A percentile compares a stretch with the other conserved stretches of the same genome.
These are phyloP conservation scores for Lactarius indigo DNA, from an alignment of 768 basidiomycete genomes.

Conservation along the genomic window DNA sequence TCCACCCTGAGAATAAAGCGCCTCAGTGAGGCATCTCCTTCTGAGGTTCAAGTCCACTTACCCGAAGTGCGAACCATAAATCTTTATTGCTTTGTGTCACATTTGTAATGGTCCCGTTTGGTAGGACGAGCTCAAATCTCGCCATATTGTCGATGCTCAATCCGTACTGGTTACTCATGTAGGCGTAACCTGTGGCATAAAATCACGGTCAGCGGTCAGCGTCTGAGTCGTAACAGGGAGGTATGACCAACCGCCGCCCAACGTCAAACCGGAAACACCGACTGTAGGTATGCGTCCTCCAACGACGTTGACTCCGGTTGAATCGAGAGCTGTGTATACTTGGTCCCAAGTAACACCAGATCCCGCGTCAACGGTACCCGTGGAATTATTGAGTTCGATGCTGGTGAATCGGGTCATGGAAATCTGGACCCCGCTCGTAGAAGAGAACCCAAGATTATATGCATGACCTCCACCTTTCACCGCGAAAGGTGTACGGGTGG, in stretches of 20 bases:
- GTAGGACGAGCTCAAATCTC: slow-evolving; percentile 31
- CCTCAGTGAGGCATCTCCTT: neutral
- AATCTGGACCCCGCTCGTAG: slow-evolving; percentile 30
- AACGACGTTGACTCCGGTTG: slow-evolving; percentile 24
- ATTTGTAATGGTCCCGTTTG: slow-evolving; percentile 29
- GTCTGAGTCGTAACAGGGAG: neutral
- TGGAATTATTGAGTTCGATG: neutral
- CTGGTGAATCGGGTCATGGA: slow-evolving; percentile 27
- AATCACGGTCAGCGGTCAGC: too few relatives aligned
- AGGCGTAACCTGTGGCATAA: too few relatives aligned
- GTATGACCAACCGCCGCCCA: neutral
- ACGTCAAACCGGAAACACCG: slow-evolving; percentile 26
- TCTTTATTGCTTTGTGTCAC: neutral
- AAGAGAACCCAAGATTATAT: slow-evolving; percentile 27
- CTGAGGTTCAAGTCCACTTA: neutral
- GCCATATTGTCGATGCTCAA: slow-evolving; percentile 31
- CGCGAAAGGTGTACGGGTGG: neutral
- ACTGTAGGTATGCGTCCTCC: slow-evolving; percentile 27
- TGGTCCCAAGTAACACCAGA: slow-evolving; percentile 31
- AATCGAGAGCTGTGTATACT: slow-evolving; percentile 22
- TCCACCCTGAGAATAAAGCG: slow-evolving; percentile 6
- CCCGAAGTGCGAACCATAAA: slow-evolving; percentile 7
- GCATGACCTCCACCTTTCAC: slow-evolving; percentile 26
- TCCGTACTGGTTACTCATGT: too few relatives aligned
- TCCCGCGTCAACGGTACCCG: slow-evolving; percentile 23